Conservation (phyloP, 345 rosid genomes). For the Odontarrhena argentea region DNA sequence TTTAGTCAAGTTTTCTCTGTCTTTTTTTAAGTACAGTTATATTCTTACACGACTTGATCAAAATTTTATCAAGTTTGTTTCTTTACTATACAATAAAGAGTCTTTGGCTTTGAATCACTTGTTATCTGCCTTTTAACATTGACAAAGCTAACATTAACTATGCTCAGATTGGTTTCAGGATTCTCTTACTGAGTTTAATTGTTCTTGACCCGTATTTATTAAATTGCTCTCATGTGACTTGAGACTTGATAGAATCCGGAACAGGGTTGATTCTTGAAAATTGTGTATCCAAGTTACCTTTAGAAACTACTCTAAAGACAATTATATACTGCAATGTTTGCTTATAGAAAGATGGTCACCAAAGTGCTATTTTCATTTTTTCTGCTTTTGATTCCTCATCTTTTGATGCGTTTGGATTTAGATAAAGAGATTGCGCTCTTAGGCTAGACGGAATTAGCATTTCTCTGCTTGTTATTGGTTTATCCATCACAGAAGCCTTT, state of each 20-base stretch:
- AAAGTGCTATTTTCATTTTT: constrained; percentile 2
- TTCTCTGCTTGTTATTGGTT: neutral
- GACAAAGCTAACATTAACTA: constrained; percentile 5
- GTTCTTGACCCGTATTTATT: neutral
- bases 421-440: neutral
- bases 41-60: constrained; percentile 35
- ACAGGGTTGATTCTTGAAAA: constrained; percentile 5
- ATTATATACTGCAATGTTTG: neutral
- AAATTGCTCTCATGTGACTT: constrained; percentile 1
- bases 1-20: constrained; percentile 26
- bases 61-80: constrained; percentile 28
- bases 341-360: constrained; percentile 1
- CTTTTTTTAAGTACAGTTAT: constrained; percentile 25
- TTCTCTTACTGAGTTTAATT: neutral
- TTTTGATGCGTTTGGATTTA: neutral
- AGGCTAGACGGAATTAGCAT: neutral
- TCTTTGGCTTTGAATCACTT: constrained; percentile 22
- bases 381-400: neutral
- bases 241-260: neutral
- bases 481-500: neutral
- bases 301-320: neutral
- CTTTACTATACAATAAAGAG: constrained; percentile 26
- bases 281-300: neutral
- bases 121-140: constrained; percentile 14
- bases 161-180: neutral